Evolutionary conservation across 139 green algal genomes (phyloP).

Genomic region (Auxenochlorella pyrenoidosa): DNA sequence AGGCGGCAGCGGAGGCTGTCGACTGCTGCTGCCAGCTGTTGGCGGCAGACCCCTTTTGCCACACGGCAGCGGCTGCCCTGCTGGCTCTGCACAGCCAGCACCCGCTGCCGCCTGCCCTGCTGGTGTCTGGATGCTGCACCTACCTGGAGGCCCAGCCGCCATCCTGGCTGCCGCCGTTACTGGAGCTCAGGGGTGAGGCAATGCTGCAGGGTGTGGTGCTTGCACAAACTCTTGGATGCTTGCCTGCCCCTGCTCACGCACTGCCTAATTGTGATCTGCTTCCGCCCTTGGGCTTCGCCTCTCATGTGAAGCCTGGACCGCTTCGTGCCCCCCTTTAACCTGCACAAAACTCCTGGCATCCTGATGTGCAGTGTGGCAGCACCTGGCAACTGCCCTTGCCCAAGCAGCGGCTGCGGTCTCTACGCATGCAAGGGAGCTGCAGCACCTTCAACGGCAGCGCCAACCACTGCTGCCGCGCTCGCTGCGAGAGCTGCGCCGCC

Average conservation of each 20-base stretch:
- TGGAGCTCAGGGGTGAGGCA: conserved; percentile 14
- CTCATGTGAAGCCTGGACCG: neutral
- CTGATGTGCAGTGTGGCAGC: conserved; percentile 15
- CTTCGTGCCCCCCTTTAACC: too few species aligned
- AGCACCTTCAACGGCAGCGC: neutral
- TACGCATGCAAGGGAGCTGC: neutral
- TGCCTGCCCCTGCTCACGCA: too few species aligned
- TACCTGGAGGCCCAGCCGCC: conserved; percentile 14
- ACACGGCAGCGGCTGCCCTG: neutral
- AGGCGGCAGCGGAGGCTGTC: neutral
- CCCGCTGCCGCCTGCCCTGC: neutral
- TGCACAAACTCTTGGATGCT: neutral
- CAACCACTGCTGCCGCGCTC: neutral
- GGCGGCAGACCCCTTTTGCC: neutral
- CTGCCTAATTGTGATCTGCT: too few species aligned
- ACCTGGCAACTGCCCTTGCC: conserved; percentile 1
- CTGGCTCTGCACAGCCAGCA: conserved; percentile 4
- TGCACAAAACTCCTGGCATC: too few species aligned
- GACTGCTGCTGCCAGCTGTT: conserved; percentile 2
- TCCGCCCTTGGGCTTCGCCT: neutral
- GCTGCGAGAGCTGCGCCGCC: neutral
- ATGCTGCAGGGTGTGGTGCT: neutral
- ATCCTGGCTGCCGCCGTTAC: neutral
- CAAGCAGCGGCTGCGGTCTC: neutral
- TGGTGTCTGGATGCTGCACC: neutral